These are phyloP conservation scores for Rhododendron griersonianum DNA, from an alignment of 148 eudicot species.

Conservation along the genomic window DNA sequence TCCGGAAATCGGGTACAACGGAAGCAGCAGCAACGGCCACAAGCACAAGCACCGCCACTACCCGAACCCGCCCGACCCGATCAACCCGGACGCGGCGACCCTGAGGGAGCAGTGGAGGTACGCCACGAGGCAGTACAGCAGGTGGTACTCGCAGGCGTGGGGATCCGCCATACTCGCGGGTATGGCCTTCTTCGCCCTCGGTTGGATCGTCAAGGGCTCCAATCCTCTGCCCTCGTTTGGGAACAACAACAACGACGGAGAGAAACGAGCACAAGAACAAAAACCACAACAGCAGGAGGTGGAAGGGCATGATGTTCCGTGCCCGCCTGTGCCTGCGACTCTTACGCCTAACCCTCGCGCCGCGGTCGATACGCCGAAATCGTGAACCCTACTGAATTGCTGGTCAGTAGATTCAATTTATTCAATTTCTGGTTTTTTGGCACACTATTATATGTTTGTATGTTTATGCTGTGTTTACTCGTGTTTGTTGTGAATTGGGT, in stretches of 20 bases:
- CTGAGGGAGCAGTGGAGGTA: constrained; percentile 85
- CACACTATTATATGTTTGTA: background rate
- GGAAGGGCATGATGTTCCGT: background rate
- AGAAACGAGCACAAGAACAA: background rate
- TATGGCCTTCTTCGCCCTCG: constrained; percentile 81
- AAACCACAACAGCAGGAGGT: background rate
- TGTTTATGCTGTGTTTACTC: background rate
- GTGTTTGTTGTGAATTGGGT: background rate
- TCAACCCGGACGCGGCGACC: constrained; percentile 44
- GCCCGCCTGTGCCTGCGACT: background rate
- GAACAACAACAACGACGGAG: background rate
- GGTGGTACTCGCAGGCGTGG: constrained; percentile 98
- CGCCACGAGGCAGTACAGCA: constrained; percentile 78
- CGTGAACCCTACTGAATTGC: background rate
- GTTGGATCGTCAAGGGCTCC: constrained; percentile 86
- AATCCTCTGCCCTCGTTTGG: constrained; percentile 69
- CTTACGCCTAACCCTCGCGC: background rate
- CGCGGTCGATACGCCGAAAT: background rate
- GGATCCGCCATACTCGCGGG: constrained; percentile 97
- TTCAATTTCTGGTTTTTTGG: background rate
- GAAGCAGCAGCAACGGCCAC: no score
- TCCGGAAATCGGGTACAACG: constrained; percentile 33
- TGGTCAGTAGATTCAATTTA: background rate
- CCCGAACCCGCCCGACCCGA: constrained; percentile 60
- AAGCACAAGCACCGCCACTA: constrained; percentile 25